These are phyloP conservation scores for Stagonosporopsis vannaccii DNA, from an alignment of 2,329 filamentous ascomycete species.

Conservation along the genomic window DNA sequence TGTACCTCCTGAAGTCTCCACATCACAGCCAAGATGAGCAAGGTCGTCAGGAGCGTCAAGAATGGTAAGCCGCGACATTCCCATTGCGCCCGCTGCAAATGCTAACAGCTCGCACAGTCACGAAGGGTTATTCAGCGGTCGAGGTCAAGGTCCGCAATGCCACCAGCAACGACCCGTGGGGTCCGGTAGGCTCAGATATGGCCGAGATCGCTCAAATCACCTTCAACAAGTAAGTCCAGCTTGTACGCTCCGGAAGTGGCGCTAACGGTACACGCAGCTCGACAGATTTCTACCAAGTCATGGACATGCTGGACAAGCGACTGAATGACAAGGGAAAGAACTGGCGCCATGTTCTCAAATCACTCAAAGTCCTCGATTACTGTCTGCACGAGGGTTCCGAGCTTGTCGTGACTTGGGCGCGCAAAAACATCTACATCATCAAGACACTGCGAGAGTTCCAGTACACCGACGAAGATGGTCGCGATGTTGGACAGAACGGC, in stretches of 20 bases:
- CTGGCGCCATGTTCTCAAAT: conserved; percentile 97
- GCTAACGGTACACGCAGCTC: conserved; percentile 65
- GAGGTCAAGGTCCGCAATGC: conserved; percentile 87
- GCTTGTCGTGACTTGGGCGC: conserved; percentile 94
- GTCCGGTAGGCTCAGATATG: conserved; percentile 97
- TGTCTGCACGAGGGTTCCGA: conserved; percentile 97
- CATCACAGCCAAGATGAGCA: conserved; percentile 73
- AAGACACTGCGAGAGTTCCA: conserved; percentile 97
- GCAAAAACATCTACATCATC: conserved; percentile 98
- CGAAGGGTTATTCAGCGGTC: conserved; percentile 94
- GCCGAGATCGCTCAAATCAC: conserved; percentile 97
- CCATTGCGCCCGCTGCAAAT: conserved; percentile 1
- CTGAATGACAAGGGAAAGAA: conserved; percentile 99
- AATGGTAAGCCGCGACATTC: conserved; percentile 17
- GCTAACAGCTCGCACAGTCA: conserved; percentile 64
- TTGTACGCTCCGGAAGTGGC: conserved; percentile 15
- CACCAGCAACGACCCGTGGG: conserved; percentile 99
- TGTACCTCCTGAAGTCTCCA: not conserved
- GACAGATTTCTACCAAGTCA: conserved; percentile 98
- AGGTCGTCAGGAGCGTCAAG: conserved; percentile 96
- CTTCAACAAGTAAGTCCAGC: conserved; percentile 82
- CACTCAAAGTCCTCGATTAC: conserved; percentile 96
- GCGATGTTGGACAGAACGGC: conserved; percentile 97
- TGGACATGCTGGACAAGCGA: conserved; percentile 99
- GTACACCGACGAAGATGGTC: conserved; percentile 93